These are phyloP conservation scores for Aspergillus quadricinctus DNA, from an alignment of 2,329 filamentous ascomycete species.

Conservation along the genomic window DNA sequence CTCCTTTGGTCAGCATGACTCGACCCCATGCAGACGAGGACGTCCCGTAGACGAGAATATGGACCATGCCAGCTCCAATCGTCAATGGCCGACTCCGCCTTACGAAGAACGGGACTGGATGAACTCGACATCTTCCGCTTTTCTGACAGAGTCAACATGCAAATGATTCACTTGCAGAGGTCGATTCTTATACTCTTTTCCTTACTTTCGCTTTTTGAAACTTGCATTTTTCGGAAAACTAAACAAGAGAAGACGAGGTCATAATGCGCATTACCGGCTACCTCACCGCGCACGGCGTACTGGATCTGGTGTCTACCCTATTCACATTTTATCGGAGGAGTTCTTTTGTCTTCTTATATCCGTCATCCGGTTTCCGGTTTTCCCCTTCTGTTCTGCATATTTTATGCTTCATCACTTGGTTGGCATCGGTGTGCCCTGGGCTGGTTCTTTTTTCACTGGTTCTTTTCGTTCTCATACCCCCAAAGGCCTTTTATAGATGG, in stretches of 20 bases:
- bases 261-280: slow-evolving; percentile 21
- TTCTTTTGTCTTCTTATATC: slow-evolving; percentile 6
- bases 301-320: slow-evolving; percentile 22
- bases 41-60: slow-evolving; percentile 60
- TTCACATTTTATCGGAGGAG: slow-evolving; percentile 14
- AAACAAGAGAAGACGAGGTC: slow-evolving; percentile 18
- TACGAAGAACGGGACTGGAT: slow-evolving; percentile 95
- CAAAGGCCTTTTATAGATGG: slow-evolving; percentile 36
- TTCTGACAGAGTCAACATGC: slow-evolving; percentile 58
- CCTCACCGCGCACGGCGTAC: slow-evolving; percentile 29
- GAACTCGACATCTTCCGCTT: slow-evolving; percentile 73
- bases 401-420: slow-evolving; percentile 16
- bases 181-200: slow-evolving; percentile 13
- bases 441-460: slow-evolving; percentile 20
- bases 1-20: slow-evolving; percentile 60
- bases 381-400: slow-evolving; percentile 9
- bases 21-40: slow-evolving; percentile 58
- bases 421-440: slow-evolving; percentile 19
- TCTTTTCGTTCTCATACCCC: slow-evolving; percentile 35
- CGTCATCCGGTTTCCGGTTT: neutral
- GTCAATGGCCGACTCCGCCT: slow-evolving; percentile 92
- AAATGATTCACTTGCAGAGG: slow-evolving; percentile 22
- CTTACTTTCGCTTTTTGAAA: slow-evolving; percentile 1
- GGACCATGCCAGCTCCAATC: slow-evolving; percentile 47
- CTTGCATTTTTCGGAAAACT: slow-evolving; percentile 1